Percentiles rank a stretch among this genome's conserved stretches.
phyloP scores from a whole-genome alignment of 2,329 filamentous ascomycete species.

The Pseudopithomyces maydicus region DNA sequence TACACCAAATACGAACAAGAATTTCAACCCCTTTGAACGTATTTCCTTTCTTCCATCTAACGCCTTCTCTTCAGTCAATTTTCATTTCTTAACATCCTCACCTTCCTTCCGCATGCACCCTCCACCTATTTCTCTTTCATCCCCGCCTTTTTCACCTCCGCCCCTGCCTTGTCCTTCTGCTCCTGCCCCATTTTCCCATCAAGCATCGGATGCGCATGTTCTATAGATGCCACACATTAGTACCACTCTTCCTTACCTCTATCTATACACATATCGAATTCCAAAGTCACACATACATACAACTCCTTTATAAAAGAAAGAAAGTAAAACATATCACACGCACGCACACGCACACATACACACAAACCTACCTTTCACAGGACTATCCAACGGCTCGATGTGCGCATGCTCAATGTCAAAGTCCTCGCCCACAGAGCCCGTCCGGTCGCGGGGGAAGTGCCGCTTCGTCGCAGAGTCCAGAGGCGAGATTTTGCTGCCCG shows the following conservation, averaged over 20 bases:
- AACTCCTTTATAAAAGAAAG: no score
- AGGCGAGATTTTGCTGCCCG: slow-evolving; percentile 18
- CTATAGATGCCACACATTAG: background rate
- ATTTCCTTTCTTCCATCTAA: background rate
- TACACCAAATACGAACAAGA: no score
- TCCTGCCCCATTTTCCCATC: background rate
- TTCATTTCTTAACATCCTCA: no score
- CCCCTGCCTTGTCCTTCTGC: background rate
- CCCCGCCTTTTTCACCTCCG: background rate
- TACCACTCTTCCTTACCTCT: background rate
- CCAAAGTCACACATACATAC: no score
- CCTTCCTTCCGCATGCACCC: no score
- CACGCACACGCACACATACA: background rate
- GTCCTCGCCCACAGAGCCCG: slow-evolving; percentile 14
- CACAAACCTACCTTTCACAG: slow-evolving; percentile 11
- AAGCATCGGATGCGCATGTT: background rate
- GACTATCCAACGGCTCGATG: slow-evolving; percentile 11
- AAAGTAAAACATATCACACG: no score
- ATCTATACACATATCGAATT: no score
- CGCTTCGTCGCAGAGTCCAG: slow-evolving; percentile 14
- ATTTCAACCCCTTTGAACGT: no score
- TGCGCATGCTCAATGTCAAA: slow-evolving; percentile 16
- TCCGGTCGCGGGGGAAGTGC: slow-evolving; percentile 8
- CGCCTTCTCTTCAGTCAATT: background rate
- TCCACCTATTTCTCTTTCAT: background rate